Conservation (phyloP, 2,329 filamentous ascomycete species). For the Clarireedia monteithiana region DNA sequence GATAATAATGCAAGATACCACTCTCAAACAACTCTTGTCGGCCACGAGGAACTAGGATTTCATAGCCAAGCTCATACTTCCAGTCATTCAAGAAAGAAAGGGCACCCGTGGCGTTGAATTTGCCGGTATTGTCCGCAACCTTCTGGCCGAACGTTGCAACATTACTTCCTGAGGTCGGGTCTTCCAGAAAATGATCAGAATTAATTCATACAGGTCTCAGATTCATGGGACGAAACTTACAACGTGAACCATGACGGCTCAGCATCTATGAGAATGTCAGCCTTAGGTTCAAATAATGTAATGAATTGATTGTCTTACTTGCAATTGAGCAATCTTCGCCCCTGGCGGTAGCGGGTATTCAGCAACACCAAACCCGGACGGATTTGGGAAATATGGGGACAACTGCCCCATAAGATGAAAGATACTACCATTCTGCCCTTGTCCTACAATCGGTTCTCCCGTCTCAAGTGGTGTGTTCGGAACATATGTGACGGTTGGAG, state of each 20-base stretch:
- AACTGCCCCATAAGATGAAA: slow-evolving; percentile 64
- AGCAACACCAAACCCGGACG: slow-evolving; percentile 61
- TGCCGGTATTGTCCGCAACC: slow-evolving; percentile 45
- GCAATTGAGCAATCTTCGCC: slow-evolving; percentile 61
- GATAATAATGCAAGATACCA: slow-evolving; percentile 61
- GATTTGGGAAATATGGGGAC: slow-evolving; percentile 61
- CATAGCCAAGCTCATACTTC: slow-evolving; percentile 60
- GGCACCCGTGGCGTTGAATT: slow-evolving; percentile 47
- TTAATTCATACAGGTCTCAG: no score
- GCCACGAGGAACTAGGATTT: slow-evolving; percentile 66
- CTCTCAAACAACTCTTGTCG: slow-evolving; percentile 67
- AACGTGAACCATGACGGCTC: slow-evolving; percentile 65
- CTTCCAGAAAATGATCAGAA: no score
- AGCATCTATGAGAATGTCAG: slow-evolving; percentile 48
- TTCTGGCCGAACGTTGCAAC: slow-evolving; percentile 49
- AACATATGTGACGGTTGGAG: slow-evolving; percentile 49
- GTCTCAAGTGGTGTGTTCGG: slow-evolving; percentile 67
- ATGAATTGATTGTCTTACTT: slow-evolving; percentile 27
- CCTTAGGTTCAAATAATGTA: neutral
- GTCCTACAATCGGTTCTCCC: slow-evolving; percentile 55
- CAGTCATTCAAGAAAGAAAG: slow-evolving; percentile 62
- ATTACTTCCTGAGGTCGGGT: slow-evolving; percentile 51
- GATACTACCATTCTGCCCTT: slow-evolving; percentile 54
- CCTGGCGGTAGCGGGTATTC: slow-evolving; percentile 62
- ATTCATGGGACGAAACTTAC: slow-evolving; percentile 28